These are phyloP conservation scores for Fusarium sp. DNA, from an alignment of 2,329 filamentous ascomycete genomes.

Conservation along the genomic window DNA sequence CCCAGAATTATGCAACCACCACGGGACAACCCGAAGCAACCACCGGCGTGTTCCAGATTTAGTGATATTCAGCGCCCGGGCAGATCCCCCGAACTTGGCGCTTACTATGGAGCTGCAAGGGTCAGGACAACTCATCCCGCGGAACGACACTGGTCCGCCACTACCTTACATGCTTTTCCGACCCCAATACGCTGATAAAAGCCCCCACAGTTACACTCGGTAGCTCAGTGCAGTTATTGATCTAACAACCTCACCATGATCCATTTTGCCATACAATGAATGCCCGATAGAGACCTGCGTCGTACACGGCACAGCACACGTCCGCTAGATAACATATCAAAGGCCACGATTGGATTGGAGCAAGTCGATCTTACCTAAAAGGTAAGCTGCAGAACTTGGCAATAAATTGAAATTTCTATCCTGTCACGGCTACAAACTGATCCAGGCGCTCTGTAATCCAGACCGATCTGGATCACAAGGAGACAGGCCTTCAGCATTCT, in stretches of 20 bases:
- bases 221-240: background rate
- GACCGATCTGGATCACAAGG: too few species aligned
- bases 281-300: background rate
- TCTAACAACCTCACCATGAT: background rate
- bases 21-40: background rate
- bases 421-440: too few species aligned
- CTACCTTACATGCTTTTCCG: background rate
- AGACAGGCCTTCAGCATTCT: too few species aligned
- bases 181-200: background rate
- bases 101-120: background rate
- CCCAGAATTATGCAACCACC: too few species aligned
- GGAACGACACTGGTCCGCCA: background rate
- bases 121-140: background rate
- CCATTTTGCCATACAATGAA: background rate
- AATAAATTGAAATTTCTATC: too few species aligned
- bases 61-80: background rate
- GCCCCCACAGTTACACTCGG: too few species aligned
- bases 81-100: background rate
- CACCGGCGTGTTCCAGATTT: background rate
- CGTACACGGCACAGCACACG: background rate
- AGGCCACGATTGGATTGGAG: background rate
- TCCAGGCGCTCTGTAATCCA: too few species aligned
- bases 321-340: background rate
- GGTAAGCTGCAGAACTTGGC: too few species aligned
- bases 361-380: too few species aligned